Conservation (phyloP, 306 rosid genomes). For the Fragaria nilgerrensis region DNA sequence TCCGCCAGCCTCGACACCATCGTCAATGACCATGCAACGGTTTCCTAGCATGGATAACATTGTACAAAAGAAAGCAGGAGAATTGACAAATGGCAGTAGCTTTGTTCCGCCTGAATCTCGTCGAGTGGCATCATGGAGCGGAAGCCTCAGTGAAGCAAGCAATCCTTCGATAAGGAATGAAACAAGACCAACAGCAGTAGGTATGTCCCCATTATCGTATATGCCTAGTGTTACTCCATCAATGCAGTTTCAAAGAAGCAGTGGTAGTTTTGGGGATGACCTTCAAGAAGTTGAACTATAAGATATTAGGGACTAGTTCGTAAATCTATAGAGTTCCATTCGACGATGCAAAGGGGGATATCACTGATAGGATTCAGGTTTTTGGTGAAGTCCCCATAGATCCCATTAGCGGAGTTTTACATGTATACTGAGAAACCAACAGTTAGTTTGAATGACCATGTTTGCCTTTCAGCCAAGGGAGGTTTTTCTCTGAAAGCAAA, state of each 20-base stretch:
- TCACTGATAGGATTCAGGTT: constrained; percentile 6
- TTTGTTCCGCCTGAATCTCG: constrained; percentile 38
- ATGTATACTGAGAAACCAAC: constrained; percentile 7
- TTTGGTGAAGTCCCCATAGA: constrained; percentile 17
- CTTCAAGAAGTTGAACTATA: constrained; percentile 77
- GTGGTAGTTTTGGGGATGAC: constrained; percentile 50
- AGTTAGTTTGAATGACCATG: constrained; percentile 19
- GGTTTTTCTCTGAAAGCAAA: neutral
- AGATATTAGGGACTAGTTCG: constrained; percentile 12
- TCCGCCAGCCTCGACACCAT: constrained; percentile 13
- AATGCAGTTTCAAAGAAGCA: constrained; percentile 19
- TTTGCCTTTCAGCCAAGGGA: neutral
- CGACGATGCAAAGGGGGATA: constrained; percentile 2
- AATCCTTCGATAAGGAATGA: constrained; percentile 32
- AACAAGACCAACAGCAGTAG: constrained; percentile 31
- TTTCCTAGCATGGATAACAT: constrained; percentile 58
- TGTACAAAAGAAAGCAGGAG: constrained; percentile 26
- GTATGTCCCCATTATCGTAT: constrained; percentile 37
- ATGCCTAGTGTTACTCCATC: constrained; percentile 35
- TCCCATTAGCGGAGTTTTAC: constrained; percentile 12
- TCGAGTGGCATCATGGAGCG: constrained; percentile 71
- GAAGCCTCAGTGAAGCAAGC: constrained; percentile 38
- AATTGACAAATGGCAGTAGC: constrained; percentile 19
- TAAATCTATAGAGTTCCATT: constrained; percentile 3
- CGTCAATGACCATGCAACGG: constrained; percentile 34